Conservation (phyloP, 495 filamentous ascomycete genomes). For the Astrothelium macrocarpum region DNA sequence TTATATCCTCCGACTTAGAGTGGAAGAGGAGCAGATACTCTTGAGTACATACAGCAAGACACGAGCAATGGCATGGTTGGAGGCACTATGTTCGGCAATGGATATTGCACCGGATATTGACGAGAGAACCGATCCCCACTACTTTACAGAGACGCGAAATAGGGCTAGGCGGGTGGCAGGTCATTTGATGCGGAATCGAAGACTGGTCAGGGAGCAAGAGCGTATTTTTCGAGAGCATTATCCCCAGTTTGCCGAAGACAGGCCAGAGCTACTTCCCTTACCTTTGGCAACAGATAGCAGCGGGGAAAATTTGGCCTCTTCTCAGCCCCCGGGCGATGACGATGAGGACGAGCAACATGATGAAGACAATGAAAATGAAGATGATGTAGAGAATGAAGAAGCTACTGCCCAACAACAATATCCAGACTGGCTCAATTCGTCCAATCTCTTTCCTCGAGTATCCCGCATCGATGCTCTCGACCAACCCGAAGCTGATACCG, state of each 20-base stretch:
- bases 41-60: constrained; percentile 44
- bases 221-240: constrained; percentile 18
- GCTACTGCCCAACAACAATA: background rate
- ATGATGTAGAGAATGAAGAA: constrained; percentile 5
- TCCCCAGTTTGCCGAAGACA: constrained; percentile 6
- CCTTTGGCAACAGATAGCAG: background rate
- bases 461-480: background rate
- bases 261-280: background rate
- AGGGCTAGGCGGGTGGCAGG: constrained; percentile 20
- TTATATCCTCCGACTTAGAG: constrained; percentile 51
- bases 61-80: constrained; percentile 47
- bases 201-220: constrained; percentile 21
- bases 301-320: background rate
- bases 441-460: background rate
- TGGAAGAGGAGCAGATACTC: constrained; percentile 57
- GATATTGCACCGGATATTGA: constrained; percentile 46
- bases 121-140: constrained; percentile 44
- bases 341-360: background rate
- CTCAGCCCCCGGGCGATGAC: background rate
- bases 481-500: background rate
- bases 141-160: constrained; percentile 38
- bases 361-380: background rate
- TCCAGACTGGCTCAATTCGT: background rate
- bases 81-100: constrained; percentile 43
- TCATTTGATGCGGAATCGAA: background rate